A percentile compares a stretch with the other conserved stretches of the same genome.
phyloP scores from a whole-genome alignment of 257 asterid species.

The Thymus mandschuricus region DNA sequence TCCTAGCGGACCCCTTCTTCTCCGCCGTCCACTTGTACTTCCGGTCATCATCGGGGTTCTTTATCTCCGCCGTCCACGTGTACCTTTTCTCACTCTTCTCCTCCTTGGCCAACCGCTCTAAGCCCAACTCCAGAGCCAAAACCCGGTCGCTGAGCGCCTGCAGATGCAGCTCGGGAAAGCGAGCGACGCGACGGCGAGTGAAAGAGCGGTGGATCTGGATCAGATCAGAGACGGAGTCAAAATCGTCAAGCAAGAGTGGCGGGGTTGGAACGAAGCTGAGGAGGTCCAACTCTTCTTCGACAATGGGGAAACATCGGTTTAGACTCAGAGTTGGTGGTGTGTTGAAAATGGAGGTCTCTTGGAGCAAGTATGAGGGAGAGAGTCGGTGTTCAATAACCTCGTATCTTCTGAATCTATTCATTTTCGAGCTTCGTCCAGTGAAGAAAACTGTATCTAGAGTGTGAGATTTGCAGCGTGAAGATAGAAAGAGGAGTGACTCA shows the following conservation, averaged over 20 bases:
- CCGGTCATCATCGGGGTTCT: slow-evolving; percentile 62
- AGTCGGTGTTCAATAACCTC: slow-evolving; percentile 49
- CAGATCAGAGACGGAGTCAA: slow-evolving; percentile 72
- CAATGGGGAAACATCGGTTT: slow-evolving; percentile 37
- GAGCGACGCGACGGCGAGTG: slow-evolving; percentile 49
- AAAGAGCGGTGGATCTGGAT: slow-evolving; percentile 63
- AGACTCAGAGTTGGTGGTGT: slow-evolving; percentile 41
- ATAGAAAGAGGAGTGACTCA: background rate
- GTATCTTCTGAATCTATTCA: slow-evolving; percentile 68
- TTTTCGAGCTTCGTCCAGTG: slow-evolving; percentile 29
- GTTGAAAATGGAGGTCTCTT: slow-evolving; percentile 42
- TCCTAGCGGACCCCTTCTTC: slow-evolving; percentile 59
- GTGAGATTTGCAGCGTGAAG: background rate
- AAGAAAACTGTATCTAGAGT: background rate
- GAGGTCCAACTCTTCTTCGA: slow-evolving; percentile 55
- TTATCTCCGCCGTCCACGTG: slow-evolving; percentile 88
- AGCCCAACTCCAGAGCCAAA: slow-evolving; percentile 62
- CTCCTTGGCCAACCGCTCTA: slow-evolving; percentile 46
- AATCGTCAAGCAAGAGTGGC: slow-evolving; percentile 40
- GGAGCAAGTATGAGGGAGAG: slow-evolving; percentile 45
- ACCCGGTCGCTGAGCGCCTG: slow-evolving; percentile 69
- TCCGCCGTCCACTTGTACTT: slow-evolving; percentile 79
- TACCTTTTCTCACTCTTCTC: slow-evolving; percentile 65
- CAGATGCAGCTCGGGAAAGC: slow-evolving; percentile 43
- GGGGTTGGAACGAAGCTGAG: slow-evolving; percentile 34